Base-by-base conservation (phyloP, 805 yeast species). In the Tetrapisispora phaffii region DNA sequence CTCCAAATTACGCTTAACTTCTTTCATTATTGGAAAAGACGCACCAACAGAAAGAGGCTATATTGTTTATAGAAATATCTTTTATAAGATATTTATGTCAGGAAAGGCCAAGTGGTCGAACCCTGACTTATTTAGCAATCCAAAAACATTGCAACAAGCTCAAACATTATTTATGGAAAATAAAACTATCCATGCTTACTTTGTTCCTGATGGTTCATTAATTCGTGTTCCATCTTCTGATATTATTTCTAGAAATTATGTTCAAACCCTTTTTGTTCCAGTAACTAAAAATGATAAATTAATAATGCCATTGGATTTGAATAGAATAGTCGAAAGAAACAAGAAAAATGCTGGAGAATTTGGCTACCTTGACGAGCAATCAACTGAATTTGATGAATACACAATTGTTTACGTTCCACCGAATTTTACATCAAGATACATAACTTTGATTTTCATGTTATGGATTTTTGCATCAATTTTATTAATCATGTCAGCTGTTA, bases 161-260 rank as follows among this genome's bases (percentile, higher is more conserved):
- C 43, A 48, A 2, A 59, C 57, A 10, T 62, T 69, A 2, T 80
- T 80, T 53, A 56, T 60, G 10, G 65, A 65, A 3, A 62, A 75
- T 45, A 65, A 71, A 0, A 51, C 57, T 1, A 61, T 71, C 0
- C 66, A 66, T 32, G 79, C 83, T 0, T 79, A 76, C 40, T 83
- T 83, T 57, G 78, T 85, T 7, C 89, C 89, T 0, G 82, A 85
- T 60, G 98, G 98, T 3, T 68, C 70, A 39, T 82, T 76, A 55
- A 77, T 89, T 29, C 76, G 97, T 46, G 98, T 88, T 1, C 98
- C 98, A 0, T 82, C 78, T 47, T 76, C 76, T 51, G 97, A 89
- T 58, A 80, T 80, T 15, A 79, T 82, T 19, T 77, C 90, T 0
- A 68, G 87, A 46, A 74, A 73, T 40, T 79, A 72, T 50, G 75